Base-by-base conservation (phyloP, 805 yeast species). In the Starmerella geochares region DNA sequence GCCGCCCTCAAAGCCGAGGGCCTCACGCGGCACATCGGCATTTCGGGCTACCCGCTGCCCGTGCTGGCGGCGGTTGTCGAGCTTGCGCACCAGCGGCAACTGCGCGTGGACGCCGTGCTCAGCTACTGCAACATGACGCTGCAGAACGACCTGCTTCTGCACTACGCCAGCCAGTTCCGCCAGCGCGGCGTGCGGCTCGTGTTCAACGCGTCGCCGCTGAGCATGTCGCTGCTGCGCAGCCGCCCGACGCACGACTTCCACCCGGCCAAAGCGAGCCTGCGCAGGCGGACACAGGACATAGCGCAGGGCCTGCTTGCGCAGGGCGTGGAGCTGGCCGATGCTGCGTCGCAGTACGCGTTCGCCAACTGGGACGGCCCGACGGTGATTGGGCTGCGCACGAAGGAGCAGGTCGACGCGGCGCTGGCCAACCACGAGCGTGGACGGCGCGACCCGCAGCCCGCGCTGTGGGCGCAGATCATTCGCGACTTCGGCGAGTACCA, bases 41-140 rank as follows among this genome's bases (percentile, higher is more conserved):
- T 86, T 31, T 80, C 90, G 14, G 96, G 96, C 0, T 87, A 86
- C 60, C 96, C 96, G 0, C 80, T 90, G 23, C 78, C 78, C 16
- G 80, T 76, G 52, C 66, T 88, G 42, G 74, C 75, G 51, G 19
- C 14, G 2, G 4, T 37, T n/a, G 8, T 21, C 28, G 56, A 73
- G 25, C 69, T 84, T 14, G 79, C 86, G 1, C 11, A 19, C 17
- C 65, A 62, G 17, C 59, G 67, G 0, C 76, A 81, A 45, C 83
- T 86, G 0, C 71, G 79, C 1, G 65, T 88, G 47, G 96, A 88
- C 62, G 77, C 81, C 1, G 74, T 86, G 1, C 68, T 90, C 57
- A 80, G 88, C 29, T 88, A 88, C 62, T 80, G 83, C 48, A 81
- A 88, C 62, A 77, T 86, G 64, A 85, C 92, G 59, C 64, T 88